Conservation (phyloP, 768 basidiomycete species). For the Cystobasidium tubakii region DNA sequence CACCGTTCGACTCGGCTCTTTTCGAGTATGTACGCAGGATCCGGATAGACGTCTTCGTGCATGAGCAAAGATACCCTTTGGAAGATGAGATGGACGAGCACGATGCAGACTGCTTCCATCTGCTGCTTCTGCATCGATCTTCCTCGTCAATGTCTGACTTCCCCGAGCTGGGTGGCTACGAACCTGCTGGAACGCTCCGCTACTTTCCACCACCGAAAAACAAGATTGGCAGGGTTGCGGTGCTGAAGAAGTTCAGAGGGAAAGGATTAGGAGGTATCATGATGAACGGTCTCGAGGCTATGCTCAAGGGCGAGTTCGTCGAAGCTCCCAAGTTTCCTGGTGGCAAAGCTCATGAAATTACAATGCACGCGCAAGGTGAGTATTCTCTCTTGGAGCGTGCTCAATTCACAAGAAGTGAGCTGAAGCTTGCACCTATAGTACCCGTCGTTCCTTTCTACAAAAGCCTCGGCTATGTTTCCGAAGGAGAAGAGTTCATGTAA, state of each 20-base stretch:
- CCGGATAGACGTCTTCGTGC: slow-evolving; percentile 24
- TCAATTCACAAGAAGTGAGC: too few relatives aligned
- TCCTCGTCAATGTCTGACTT: background rate
- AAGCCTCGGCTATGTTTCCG: slow-evolving; percentile 9
- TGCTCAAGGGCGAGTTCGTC: slow-evolving; percentile 20
- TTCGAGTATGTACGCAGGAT: slow-evolving; percentile 16
- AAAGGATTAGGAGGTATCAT: slow-evolving; percentile 11
- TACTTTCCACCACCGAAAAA: slow-evolving; percentile 30
- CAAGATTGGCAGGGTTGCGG: slow-evolving; percentile 26
- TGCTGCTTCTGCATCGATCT: slow-evolving; percentile 7
- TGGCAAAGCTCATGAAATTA: slow-evolving; percentile 14
- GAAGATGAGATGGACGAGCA: slow-evolving; percentile 32
- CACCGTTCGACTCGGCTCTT: background rate
- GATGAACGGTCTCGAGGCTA: slow-evolving; percentile 26
- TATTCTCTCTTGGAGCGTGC: too few relatives aligned
- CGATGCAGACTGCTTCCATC: slow-evolving; percentile 13
- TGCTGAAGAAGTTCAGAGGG: slow-evolving; percentile 11
- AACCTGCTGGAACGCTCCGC: slow-evolving; percentile 28
- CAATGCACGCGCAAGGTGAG: slow-evolving; percentile 27
- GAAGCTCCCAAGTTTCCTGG: slow-evolving; percentile 9
- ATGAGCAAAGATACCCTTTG: slow-evolving; percentile 20
- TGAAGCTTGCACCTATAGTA: background rate
- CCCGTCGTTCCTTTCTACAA: slow-evolving; percentile 33
- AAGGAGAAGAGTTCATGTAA: slow-evolving; percentile 25
- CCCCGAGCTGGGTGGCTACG: background rate